A percentile compares a stretch with the other conserved stretches of the same genome.
phyloP scores from a whole-genome alignment of 257 asterid species.

The Solanum medicagineum region DNA sequence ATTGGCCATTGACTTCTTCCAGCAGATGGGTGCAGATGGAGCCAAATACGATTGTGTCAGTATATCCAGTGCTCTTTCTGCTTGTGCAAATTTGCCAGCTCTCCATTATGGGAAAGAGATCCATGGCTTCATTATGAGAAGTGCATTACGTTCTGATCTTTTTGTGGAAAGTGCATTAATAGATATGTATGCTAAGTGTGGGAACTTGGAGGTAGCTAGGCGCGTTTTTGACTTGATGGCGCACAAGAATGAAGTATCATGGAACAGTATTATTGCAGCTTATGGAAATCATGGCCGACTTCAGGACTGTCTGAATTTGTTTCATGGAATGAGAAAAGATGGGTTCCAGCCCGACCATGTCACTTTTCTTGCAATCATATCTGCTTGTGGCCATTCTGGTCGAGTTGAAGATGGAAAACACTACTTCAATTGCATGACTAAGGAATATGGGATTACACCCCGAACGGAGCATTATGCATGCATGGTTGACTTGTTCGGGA shows the following conservation, averaged over 20 bases:
- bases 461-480: conserved; percentile 76
- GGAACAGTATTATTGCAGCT: conserved; percentile 94
- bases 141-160: conserved; percentile 32
- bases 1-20: conserved; percentile 50
- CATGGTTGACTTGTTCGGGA: conserved; percentile 63
- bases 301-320: conserved; percentile 26
- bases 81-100: conserved; percentile 55
- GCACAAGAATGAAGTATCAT: conserved; percentile 62
- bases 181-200: conserved; percentile 83
- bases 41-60: conserved; percentile 59
- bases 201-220: conserved; percentile 48
- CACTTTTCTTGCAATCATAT: conserved; percentile 66
- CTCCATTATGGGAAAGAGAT: conserved; percentile 62
- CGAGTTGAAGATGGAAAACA: conserved; percentile 52
- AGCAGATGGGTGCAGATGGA: conserved; percentile 47
- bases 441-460: conserved; percentile 35
- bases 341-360: conserved; percentile 65
- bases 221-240: conserved; percentile 48
- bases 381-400: conserved; percentile 80
- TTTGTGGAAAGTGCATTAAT: conserved; percentile 58
- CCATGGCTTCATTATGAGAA: conserved; percentile 55
- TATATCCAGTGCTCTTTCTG: conserved; percentile 74
- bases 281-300: conserved; percentile 69
- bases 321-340: conserved; percentile 38
- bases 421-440: conserved; percentile 46